phyloP scores from a whole-genome alignment of 306 rosid genomes.

The Citrullus mucosospermus region DNA sequence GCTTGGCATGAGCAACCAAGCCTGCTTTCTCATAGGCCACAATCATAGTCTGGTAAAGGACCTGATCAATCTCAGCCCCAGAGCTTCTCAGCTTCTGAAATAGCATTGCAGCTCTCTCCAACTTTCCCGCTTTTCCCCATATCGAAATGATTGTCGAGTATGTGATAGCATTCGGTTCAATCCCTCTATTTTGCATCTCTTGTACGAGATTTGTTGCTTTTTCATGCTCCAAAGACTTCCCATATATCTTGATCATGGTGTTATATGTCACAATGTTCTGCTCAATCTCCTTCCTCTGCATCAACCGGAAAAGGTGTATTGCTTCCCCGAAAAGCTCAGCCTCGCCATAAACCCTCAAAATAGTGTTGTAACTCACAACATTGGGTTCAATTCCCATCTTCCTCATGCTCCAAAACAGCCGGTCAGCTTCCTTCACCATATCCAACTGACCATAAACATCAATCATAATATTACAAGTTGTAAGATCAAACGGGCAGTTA shows the following conservation, averaged over 20 bases:
- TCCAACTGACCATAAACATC: slow-evolving; percentile 95
- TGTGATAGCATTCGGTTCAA: slow-evolving; percentile 81
- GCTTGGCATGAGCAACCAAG: slow-evolving; percentile 85
- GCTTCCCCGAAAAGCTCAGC: slow-evolving; percentile 92
- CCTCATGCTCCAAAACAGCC: slow-evolving; percentile 90
- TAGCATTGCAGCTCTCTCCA: slow-evolving; percentile 72
- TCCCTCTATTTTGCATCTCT: slow-evolving; percentile 75
- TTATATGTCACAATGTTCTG: slow-evolving; percentile 84
- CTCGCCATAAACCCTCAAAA: slow-evolving; percentile 86
- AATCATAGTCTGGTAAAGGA: slow-evolving; percentile 88
- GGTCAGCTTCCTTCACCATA: slow-evolving; percentile 85
- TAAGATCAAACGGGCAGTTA: slow-evolving; percentile 51
- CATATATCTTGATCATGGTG: slow-evolving; percentile 85
- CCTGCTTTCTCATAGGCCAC: slow-evolving; percentile 85
- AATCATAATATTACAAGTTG: slow-evolving; percentile 80
- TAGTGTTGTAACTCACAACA: slow-evolving; percentile 83
- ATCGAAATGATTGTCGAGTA: slow-evolving; percentile 85
- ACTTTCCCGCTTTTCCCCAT: slow-evolving; percentile 88
- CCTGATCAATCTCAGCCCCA: slow-evolving; percentile 74
- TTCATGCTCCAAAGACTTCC: slow-evolving; percentile 75
- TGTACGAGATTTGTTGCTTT: slow-evolving; percentile 80
- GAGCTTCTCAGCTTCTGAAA: slow-evolving; percentile 82
- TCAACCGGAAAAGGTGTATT: slow-evolving; percentile 72
- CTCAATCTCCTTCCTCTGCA: slow-evolving; percentile 63
- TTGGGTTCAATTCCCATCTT: slow-evolving; percentile 72